Base-by-base conservation (phyloP, 176 grass and related monocot genomes). In the Musa troglodytarum region DNA sequence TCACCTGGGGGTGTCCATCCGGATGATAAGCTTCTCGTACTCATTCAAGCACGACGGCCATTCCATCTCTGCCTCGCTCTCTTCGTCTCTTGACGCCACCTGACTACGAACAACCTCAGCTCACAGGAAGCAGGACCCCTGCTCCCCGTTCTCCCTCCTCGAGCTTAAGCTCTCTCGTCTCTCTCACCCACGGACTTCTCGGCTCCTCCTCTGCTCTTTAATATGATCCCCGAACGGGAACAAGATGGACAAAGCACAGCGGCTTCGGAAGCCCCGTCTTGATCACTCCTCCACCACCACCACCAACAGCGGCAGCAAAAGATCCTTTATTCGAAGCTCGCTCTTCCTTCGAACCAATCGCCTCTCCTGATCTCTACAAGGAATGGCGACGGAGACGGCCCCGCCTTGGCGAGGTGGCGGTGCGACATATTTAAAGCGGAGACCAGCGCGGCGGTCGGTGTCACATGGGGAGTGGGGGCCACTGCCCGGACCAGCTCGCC, bases 21-120 rank as follows among this genome's bases (percentile, higher is more conserved):
- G 58, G 26, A 77, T 77, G 13, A 77, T 49, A 11, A 77, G 75
- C 75, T 77, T 77, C 75, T 77, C 58, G 61, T 77, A 77, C 75
- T 77, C 75, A 9, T 77, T 61, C 58, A 77, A 65, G 52, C 65
- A 65, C n/a, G 61, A 49, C 20, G 75, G 61, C 49, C 75, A 65
- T 15, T 28, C 62, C 75, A 66, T 77, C 49, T 52, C 25, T 54
- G n/a, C 11, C 10, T 26, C 74, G 52, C 56, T 51, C n/a, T 52
- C 20, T 73, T 17, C 50, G 28, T 34, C 63, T 66, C 63, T 66
- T 66, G 2, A 28, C 63, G 11, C 3, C 68, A 28, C 49, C 68
- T 19, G 26, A 1, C 21, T 2, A 69, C 21, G 4, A 1, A 1
- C 11, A 16, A 21, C 6, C 51, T 25, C 9, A 26, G 71, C 1